Evolutionary conservation across 495 filamentous ascomycete genomes (phyloP).

Genomic region (Chaetomidium leptoderma): DNA sequence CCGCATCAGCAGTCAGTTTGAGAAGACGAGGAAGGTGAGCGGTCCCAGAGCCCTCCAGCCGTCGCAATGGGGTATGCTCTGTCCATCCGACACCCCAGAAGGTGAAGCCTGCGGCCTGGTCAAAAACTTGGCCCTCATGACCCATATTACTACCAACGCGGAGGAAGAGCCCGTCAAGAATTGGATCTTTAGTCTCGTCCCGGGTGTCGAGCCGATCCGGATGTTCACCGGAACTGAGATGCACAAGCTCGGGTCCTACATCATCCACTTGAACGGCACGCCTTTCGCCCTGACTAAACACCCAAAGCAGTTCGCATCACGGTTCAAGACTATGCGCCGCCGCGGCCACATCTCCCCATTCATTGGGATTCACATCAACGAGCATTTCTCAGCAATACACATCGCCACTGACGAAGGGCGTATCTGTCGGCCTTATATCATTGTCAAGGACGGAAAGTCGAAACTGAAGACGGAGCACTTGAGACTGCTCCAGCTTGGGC

Average conservation of each 20-base stretch:
- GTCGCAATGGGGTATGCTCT: constrained; percentile 97
- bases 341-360: constrained; percentile 90
- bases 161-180: constrained; percentile 83
- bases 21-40: constrained; percentile 93
- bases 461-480: constrained; percentile 73
- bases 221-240: constrained; percentile 74
- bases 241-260: constrained; percentile 74
- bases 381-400: constrained; percentile 84
- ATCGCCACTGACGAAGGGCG: constrained; percentile 95
- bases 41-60: constrained; percentile 94
- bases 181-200: constrained; percentile 75
- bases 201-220: constrained; percentile 49
- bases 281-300: constrained; percentile 76
- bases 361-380: constrained; percentile 90
- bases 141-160: constrained; percentile 94
- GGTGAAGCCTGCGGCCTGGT: constrained; percentile 96
- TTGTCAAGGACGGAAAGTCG: constrained; percentile 81
- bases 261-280: constrained; percentile 93
- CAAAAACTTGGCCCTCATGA: constrained; percentile 98
- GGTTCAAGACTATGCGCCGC: constrained; percentile 77
- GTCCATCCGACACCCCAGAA: constrained; percentile 94
- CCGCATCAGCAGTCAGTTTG: constrained; percentile 94
- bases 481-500: constrained; percentile 70
- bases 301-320: constrained; percentile 76
- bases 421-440: constrained; percentile 90